Base-by-base conservation (phyloP, 2,329 filamentous ascomycete species). In the Myriosclerotinia duriaeana region DNA sequence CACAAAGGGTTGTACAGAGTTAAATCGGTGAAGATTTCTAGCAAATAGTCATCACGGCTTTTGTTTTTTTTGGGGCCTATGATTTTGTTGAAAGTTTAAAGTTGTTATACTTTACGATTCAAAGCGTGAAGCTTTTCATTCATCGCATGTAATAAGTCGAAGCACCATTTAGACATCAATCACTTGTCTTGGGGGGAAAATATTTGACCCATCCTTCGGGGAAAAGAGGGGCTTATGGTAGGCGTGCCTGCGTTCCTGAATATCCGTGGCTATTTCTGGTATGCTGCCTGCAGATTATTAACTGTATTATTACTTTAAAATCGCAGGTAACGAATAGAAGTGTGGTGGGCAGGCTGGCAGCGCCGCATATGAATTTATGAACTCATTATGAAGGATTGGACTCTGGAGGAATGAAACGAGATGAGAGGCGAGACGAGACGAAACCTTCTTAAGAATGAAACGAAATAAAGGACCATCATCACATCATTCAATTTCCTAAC, bases 191-290 rank as follows among this genome's bases (percentile, higher is more conserved):
- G 14, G 38, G 7, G 36, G 46, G 52, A 15, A 26, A 26, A 26
- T 26, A 65, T 22, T 20, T 46, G 63, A 58, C 22, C 22, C 42
- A 59, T 59, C 63, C 63, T 59, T 65, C 34, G 42, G 53, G 62
- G 22, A 38, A 46, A 46, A 46, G 53, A 58, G 40, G 60, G 36
- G 36, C 46, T 30, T 53, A 59, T 52, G 63, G 53, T 53, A 52
- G 42, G 54, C 53, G 53, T 64, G 53, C 40, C 53, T 64, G n/a
- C 40, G 62, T 64, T 38, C 62, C 62, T 56, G 62, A 64, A 64
- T 64, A 46, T 58, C 52, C 62, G 40, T 56, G 62, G 53, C 62
- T 64, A 56, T 64, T 64, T 64, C 53, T 34, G 34, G 40, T 46
- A 22, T 56, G 52, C 54, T 20, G 38, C 40, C 14, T 64, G 52